These are phyloP conservation scores for Iberis pinnata DNA, from an alignment of 345 rosid species.

Conservation along the genomic window DNA sequence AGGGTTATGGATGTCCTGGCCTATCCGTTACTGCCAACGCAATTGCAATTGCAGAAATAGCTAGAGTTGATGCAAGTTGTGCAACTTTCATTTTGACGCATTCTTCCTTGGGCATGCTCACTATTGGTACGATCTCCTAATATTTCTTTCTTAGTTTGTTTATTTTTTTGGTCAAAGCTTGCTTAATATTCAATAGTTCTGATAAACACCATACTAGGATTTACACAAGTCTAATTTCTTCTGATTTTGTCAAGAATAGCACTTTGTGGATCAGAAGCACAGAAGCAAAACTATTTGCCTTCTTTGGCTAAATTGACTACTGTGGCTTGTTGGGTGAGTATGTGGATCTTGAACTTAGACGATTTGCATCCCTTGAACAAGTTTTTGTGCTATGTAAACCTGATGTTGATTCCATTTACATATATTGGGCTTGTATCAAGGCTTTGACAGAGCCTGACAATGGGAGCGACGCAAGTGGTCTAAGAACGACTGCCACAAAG, in stretches of 20 bases:
- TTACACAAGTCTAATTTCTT: constrained; percentile 6
- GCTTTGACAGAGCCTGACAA: constrained; percentile 92
- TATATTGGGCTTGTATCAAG: constrained; percentile 31
- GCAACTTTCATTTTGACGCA: constrained; percentile 84
- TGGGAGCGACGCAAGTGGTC: constrained; percentile 93
- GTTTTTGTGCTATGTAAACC: background rate
- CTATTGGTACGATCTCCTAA: constrained; percentile 56
- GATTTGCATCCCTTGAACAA: constrained; percentile 6
- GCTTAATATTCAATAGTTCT: no score
- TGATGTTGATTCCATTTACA: constrained; percentile 17
- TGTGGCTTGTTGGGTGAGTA: constrained; percentile 83
- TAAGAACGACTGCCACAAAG: constrained; percentile 79
- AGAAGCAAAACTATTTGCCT: constrained; percentile 75
- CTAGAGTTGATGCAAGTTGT: constrained; percentile 98
- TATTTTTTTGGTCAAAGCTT: no score
- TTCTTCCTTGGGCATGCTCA: constrained; percentile 87
- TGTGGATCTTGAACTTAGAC: background rate
- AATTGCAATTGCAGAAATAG: constrained; percentile 59
- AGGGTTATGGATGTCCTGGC: constrained; percentile 98
- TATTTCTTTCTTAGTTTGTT: constrained; percentile 3
- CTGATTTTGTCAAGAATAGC: constrained; percentile 45
- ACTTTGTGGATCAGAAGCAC: constrained; percentile 85
- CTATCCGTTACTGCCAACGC: constrained; percentile 69
- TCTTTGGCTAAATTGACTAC: constrained; percentile 66
- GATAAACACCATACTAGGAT: background rate